Evolutionary conservation across 352 stramenopile species (phyloP), one percentile per base, ranked within the genome.

Genomic region (Globisporangium barbulae): DNA sequence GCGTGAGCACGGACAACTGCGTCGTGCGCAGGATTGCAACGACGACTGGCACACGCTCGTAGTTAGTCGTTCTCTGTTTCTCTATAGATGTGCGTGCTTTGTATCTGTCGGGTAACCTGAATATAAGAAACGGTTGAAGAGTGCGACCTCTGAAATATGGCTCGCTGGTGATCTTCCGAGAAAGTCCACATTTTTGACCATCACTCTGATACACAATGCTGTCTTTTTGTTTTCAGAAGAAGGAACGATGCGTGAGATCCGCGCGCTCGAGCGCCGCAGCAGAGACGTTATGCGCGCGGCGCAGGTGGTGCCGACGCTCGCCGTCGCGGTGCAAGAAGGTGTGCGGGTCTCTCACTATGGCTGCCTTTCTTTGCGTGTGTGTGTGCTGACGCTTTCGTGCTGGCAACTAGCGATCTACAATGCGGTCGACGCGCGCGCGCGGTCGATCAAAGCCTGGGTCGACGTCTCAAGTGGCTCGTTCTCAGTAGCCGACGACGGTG

Each of bases 1-100:
- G 84, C 44, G 76, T 98, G 10, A 96, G 87, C 33, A 98, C 96
- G 5, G 96, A 99, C 77, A 94, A 94, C 66, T 90, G 97, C 53
- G 90, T 97, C 8, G 93, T 99, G 53, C 80, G 94, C 8, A 89
- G 85, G 37, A 95, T 99, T n/a, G 35, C 9, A 9, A 41, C 35
- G 35, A 12, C 35, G 12, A 12, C 9, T 15, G 35, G 35, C 35
- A 12, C 35, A 41, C 9, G 35, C 9, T 15, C 35, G 35, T 5
- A 41, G 12, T 12, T 4, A 41, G 10, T 5, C 9, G 35, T 17
- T 41, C 9, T 41, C 35, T 17, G 35, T 41, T 17, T 41, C 9
- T 41, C 35, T 41, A 1, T 41, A 4, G 15, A 3, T 15, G 35
- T 41, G 35, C 17, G 12, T 41, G 10, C 17, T 41, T 41, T 41